Evolutionary conservation across 1,284 basidiomycete species (phyloP).

Genomic region (Ustilago shanxiensis): DNA sequence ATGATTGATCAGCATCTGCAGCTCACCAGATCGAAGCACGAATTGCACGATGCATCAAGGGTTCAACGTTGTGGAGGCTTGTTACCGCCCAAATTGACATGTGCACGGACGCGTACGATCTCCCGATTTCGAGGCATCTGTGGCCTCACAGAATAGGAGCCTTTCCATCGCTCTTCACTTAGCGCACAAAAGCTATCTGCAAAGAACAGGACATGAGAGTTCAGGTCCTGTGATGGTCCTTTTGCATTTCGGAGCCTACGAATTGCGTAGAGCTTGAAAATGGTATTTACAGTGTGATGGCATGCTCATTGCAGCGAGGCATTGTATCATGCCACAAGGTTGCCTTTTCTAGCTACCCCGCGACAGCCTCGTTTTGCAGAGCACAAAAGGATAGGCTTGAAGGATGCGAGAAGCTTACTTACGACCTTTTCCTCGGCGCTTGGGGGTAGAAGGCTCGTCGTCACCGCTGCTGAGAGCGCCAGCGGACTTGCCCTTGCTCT

Average conservation of each 20-base stretch:
- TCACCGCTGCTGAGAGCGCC: slow-evolving; percentile 54
- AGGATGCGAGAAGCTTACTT: slow-evolving; percentile 22
- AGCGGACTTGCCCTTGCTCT: slow-evolving; percentile 38
- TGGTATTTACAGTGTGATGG: slow-evolving; percentile 20
- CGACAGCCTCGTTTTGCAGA: neutral
- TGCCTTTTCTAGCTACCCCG: neutral
- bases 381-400: neutral
- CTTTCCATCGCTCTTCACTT: neutral
- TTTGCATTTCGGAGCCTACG: slow-evolving; percentile 4
- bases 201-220: neutral
- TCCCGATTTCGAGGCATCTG: neutral
- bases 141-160: neutral
- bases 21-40: slow-evolving; percentile 18
- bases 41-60: slow-evolving; percentile 1
- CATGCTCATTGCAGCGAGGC: neutral
- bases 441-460: slow-evolving; percentile 49
- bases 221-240: neutral
- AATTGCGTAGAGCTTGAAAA: neutral
- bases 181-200: neutral
- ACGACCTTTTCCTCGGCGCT: slow-evolving; percentile 47
- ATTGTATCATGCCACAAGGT: neutral
- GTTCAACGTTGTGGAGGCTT: slow-evolving; percentile 27
- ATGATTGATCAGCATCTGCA: slow-evolving; percentile 41
- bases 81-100: slow-evolving; percentile 8
- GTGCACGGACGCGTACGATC: slow-evolving; percentile 24